Evolutionary conservation across 1,139 yeast genomes (phyloP), one percentile per base, ranked within the genome.

Genomic region (Pneumocystis jirovecii): DNA sequence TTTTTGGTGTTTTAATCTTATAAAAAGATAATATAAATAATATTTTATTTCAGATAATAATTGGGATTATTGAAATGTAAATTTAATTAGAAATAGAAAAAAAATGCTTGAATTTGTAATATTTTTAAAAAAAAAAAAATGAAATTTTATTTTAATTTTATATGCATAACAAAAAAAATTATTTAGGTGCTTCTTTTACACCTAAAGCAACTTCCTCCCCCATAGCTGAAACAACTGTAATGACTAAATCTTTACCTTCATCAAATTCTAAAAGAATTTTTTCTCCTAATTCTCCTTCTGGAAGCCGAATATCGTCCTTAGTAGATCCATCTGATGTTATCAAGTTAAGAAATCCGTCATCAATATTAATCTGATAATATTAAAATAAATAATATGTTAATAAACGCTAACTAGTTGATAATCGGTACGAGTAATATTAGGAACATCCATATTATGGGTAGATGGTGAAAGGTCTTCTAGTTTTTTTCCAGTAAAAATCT

Each of bases 371-470:
- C 61, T 60, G 19, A 25, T n/a, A 60, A 60, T 42, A 12, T 60
- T 60, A 42, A 60, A 50, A 50, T 10, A 10, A 21, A 8, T 61
- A 42, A 29, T 25, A 61, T 61, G n/a, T 15, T 42, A 57, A 61
- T 31, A 59, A n/a, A 17, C 17, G 19, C 60, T 68, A 25, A 67
- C 68, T 81, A 93, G 88, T 83, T 89, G 96, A 86, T 71, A 93
- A 84, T 93, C 98, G 74, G 85, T 84, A 86, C 98, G 95, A 77
- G 79, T 76, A 76, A 93, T 98, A 79, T 89, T 86, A 82, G 98
- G 98, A 78, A 93, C 97, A 82, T 93, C 97, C 97, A 93, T 91
- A 84, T 93, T 93, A 86, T 93, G 98, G 83, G 98, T 93, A 72
- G 98, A 93, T 82, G 98, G 98, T 73, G 98, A 93, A 80, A 93